A percentile compares a stretch with the other conserved stretches of the same genome.
Evolutionary conservation across 768 basidiomycete genomes (phyloP).

Genomic region (Nidularia sp.): DNA sequence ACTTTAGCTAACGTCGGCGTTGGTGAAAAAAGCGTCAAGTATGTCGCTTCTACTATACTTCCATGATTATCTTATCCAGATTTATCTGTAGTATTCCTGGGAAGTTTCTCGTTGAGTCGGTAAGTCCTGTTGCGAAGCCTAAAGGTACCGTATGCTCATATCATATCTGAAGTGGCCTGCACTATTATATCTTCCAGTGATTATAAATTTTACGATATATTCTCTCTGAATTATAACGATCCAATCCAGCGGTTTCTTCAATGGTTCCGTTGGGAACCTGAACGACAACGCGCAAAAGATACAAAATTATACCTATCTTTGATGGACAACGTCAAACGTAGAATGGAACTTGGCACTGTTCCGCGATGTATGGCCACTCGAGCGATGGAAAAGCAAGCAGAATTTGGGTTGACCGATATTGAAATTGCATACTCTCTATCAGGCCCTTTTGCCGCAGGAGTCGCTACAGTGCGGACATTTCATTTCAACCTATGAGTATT

Average conservation of each 20-base stretch:
- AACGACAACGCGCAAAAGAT: conserved; percentile 15
- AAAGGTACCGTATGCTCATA: no score
- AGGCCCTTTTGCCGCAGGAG: conserved; percentile 23
- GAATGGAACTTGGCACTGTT: conserved; percentile 14
- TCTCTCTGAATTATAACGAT: conserved; percentile 3
- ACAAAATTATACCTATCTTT: conserved; percentile 16
- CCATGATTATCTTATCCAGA: background rate
- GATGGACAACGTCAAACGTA: conserved; percentile 17
- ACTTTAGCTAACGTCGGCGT: no score
- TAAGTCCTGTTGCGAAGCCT: no score
- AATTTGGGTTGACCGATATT: conserved; percentile 36
- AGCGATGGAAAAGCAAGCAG: conserved; percentile 32
- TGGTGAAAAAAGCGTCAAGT: background rate
- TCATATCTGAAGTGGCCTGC: conserved; percentile 7
- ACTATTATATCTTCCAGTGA: conserved; percentile 8
- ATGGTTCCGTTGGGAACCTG: conserved; percentile 23
- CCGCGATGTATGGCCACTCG: conserved; percentile 30
- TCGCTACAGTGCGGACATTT: conserved; percentile 15
- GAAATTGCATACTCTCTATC: conserved; percentile 37
- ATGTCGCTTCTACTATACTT: background rate
- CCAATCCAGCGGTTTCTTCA: conserved; percentile 17
- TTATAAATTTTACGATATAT: background rate
- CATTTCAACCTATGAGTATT: background rate
- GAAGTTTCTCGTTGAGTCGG: conserved; percentile 14
- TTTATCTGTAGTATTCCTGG: conserved; percentile 8